phyloP scores from a whole-genome alignment of 495 filamentous ascomycete genomes.

The Talaromyces stipitatus region DNA sequence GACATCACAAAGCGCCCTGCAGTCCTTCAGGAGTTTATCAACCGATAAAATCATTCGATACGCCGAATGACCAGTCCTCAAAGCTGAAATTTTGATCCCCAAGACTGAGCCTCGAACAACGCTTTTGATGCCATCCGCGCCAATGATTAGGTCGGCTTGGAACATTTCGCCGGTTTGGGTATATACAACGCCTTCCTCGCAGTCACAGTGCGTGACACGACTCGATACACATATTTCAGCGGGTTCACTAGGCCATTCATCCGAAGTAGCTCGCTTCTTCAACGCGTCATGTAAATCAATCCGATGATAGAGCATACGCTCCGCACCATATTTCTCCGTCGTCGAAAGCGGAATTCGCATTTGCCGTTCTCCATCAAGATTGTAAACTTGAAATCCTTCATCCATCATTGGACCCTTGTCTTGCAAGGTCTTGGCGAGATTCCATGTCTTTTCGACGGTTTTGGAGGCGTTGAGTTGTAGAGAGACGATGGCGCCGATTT shows the following conservation, averaged over 20 bases:
- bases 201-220: slow-evolving; percentile 14
- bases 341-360: slow-evolving; percentile 15
- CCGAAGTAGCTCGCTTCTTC: slow-evolving; percentile 11
- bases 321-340: slow-evolving; percentile 16
- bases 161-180: slow-evolving; percentile 18
- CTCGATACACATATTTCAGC: slow-evolving; percentile 11
- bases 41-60: not conserved
- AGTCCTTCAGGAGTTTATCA: not conserved
- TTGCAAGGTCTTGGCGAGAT: slow-evolving; percentile 7
- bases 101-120: not conserved
- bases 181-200: slow-evolving; percentile 12
- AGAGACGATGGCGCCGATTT: slow-evolving; percentile 26
- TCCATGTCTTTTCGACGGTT: slow-evolving; percentile 19
- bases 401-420: slow-evolving; percentile 17
- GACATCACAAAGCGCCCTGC: not conserved
- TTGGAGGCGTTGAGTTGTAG: slow-evolving; percentile 24
- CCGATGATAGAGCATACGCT: slow-evolving; percentile 21
- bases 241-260: slow-evolving; percentile 11
- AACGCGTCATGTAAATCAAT: slow-evolving; percentile 20
- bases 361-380: slow-evolving; percentile 16
- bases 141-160: slow-evolving; percentile 30
- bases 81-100: not conserved
- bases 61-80: not conserved
- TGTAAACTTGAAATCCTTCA: slow-evolving; percentile 23
- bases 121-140: not conserved